A percentile compares a stretch with the other conserved stretches of the same genome.
Evolutionary conservation across 2,329 filamentous ascomycete species (phyloP).

Genomic region (Mycosphaerella arachidis): DNA sequence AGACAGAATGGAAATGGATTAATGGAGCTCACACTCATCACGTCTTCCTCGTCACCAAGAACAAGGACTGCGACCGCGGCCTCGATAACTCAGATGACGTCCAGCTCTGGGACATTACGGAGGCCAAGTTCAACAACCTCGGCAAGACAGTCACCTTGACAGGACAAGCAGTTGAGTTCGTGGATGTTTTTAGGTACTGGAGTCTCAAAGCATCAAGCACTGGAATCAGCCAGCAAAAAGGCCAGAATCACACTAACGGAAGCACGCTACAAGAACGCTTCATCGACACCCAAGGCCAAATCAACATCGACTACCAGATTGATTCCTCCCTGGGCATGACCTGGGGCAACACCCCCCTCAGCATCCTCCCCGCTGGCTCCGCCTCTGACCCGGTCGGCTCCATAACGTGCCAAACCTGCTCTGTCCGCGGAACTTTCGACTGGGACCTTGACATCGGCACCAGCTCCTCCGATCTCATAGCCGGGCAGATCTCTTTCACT

Average conservation of each 20-base stretch:
- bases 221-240: background rate
- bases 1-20: slow-evolving; percentile 1
- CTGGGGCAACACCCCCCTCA: background rate
- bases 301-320: background rate
- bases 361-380: background rate
- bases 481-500: background rate
- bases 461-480: background rate
- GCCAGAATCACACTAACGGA: background rate
- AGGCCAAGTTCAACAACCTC: background rate
- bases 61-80: background rate
- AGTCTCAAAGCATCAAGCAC: slow-evolving; percentile 1
- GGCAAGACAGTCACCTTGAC: background rate
- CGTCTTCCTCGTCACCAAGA: background rate
- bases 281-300: background rate
- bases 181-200: background rate
- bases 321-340: background rate
- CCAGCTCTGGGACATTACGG: slow-evolving; percentile 1
- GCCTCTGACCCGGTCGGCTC: background rate
- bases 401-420: background rate
- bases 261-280: background rate
- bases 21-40: background rate
- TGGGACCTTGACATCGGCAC: background rate
- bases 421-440: background rate
- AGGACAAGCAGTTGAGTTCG: background rate
- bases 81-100: background rate